These are phyloP conservation scores for Phytomonas sp. DNA, from an alignment of 208 protist species.

Conservation along the genomic window DNA sequence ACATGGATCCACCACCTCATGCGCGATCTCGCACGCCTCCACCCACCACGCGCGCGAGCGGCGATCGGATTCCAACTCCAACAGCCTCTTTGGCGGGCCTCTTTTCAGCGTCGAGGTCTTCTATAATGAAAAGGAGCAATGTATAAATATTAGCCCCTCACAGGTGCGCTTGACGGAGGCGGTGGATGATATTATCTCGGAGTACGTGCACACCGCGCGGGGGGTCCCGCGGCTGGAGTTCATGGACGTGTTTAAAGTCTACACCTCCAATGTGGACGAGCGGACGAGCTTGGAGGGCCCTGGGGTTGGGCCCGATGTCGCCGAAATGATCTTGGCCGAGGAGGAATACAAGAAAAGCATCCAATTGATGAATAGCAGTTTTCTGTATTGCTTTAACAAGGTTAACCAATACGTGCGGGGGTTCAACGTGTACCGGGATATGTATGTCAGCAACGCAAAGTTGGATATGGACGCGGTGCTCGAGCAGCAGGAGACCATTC, in stretches of 20 bases:
- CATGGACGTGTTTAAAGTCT: constrained; percentile 88
- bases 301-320: constrained; percentile 76
- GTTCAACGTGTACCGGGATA: constrained; percentile 82
- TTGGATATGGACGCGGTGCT: constrained; percentile 60
- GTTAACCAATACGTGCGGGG: constrained; percentile 72
- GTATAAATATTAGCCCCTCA: constrained; percentile 66
- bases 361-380: constrained; percentile 49
- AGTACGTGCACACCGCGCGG: constrained; percentile 87
- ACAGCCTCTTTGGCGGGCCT: constrained; percentile 36
- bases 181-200: constrained; percentile 81
- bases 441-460: constrained; percentile 79
- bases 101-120: constrained; percentile 75
- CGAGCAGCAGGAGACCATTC: constrained; percentile 48
- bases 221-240: constrained; percentile 72
- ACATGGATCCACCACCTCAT: background rate
- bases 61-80: constrained; percentile 6
- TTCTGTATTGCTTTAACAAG: constrained; percentile 60
- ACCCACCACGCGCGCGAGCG: background rate
- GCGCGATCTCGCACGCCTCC: background rate
- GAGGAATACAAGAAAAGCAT: constrained; percentile 80
- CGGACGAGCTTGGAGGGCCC: constrained; percentile 25
- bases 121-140: constrained; percentile 59
- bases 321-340: constrained; percentile 86
- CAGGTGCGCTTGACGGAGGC: constrained; percentile 58
- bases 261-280: constrained; percentile 73